phyloP scores from a whole-genome alignment of 345 rosid species.

The Salix udensis region DNA sequence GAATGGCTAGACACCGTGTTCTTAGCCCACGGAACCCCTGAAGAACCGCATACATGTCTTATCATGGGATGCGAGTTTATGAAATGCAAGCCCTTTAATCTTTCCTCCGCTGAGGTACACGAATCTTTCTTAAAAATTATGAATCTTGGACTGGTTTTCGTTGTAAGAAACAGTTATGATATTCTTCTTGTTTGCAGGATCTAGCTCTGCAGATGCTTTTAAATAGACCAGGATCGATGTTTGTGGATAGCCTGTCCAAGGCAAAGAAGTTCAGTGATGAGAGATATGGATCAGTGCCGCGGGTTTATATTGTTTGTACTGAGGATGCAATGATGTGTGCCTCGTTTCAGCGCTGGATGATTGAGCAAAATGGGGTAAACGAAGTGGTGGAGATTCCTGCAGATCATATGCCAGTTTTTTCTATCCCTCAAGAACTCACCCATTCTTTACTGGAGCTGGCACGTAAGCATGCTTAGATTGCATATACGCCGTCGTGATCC shows the following conservation, averaged over 20 bases:
- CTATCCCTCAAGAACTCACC: slow-evolving; percentile 32
- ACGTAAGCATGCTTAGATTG: background rate
- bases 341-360: slow-evolving; percentile 29
- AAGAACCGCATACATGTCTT: too few relatives aligned
- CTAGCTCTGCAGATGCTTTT: background rate
- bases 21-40: too few relatives aligned
- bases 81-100: background rate
- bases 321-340: slow-evolving; percentile 18
- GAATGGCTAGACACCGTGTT: background rate
- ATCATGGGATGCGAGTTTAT: too few relatives aligned
- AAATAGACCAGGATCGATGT: background rate
- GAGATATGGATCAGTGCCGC: background rate
- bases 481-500: too few relatives aligned
- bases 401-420: slow-evolving; percentile 47
- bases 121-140: background rate
- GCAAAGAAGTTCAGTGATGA: background rate
- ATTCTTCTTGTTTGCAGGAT: background rate
- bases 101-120: background rate
- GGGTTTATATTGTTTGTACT: slow-evolving; percentile 25
- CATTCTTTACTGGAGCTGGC: slow-evolving; percentile 18
- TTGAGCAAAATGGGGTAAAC: slow-evolving; percentile 14
- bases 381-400: slow-evolving; percentile 27
- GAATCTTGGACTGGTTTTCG: background rate
- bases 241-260: background rate
- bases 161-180: background rate